Percentiles rank a stretch among this genome's conserved stretches.
These are phyloP conservation scores for Mortierella sp. DNA, from an alignment of 371 early-diverging fungal species.

Conservation along the genomic window DNA sequence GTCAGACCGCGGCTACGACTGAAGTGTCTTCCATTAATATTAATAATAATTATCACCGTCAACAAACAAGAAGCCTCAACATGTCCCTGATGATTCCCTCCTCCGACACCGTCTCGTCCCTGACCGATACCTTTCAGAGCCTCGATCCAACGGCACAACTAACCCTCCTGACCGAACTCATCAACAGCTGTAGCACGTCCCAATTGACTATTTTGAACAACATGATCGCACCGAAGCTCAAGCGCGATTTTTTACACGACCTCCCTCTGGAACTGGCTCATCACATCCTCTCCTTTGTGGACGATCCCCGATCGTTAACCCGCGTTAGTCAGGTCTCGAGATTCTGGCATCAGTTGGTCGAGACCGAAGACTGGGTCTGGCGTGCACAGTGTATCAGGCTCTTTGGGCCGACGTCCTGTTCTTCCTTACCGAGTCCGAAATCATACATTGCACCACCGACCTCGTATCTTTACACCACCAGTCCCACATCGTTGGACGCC, in stretches of 20 bases:
- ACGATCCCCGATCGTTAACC: conserved; percentile 78
- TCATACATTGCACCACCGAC: conserved; percentile 24
- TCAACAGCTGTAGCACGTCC: conserved; percentile 64
- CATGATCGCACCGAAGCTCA: conserved; percentile 73
- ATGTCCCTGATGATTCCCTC: too few relatives aligned
- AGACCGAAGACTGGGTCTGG: conserved; percentile 68
- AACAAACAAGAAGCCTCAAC: too few relatives aligned
- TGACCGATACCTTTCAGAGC: conserved; percentile 35
- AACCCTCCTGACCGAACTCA: conserved; percentile 56
- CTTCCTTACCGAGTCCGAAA: conserved; percentile 42
- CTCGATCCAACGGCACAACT: conserved; percentile 33
- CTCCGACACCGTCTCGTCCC: too few relatives aligned
- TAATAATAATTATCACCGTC: too few relatives aligned
- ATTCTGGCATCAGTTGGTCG: conserved; percentile 71
- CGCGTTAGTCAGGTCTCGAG: conserved; percentile 79
- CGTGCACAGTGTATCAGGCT: conserved; percentile 65
- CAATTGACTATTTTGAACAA: conserved; percentile 68
- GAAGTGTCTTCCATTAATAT: too few relatives aligned
- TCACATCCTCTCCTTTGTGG: conserved; percentile 74
- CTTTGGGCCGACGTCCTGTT: conserved; percentile 61
- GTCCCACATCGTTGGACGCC: conserved; percentile 40
- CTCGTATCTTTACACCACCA: conserved; percentile 30
- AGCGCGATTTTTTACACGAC: conserved; percentile 82
- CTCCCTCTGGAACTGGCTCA: conserved; percentile 81
- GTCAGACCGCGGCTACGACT: neutral